Evolutionary conservation across 139 green algal species (phyloP).

Genomic region (Asterochloris sp.): DNA sequence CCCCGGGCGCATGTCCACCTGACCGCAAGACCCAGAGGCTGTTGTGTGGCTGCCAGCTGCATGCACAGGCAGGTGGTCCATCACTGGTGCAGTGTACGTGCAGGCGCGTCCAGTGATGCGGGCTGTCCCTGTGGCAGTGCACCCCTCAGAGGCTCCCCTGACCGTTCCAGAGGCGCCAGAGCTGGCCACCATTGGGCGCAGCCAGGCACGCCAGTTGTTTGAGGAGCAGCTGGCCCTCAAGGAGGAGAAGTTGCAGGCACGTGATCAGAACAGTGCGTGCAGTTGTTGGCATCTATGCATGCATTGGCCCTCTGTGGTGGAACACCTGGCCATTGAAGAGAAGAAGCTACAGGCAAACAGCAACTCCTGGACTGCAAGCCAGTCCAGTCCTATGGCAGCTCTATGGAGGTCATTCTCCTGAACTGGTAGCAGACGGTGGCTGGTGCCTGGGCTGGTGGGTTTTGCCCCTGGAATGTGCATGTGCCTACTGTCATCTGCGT

Average conservation of each 20-base stretch:
- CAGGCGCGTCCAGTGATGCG: background rate
- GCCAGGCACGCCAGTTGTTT: slow-evolving; percentile 6
- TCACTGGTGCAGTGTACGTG: background rate
- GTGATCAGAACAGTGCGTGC: background rate
- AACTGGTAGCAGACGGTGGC: background rate
- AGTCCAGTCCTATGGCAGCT: background rate
- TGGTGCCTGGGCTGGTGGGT: too few species aligned
- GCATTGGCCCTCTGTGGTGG: background rate
- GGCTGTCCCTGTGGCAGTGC: background rate
- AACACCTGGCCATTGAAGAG: background rate
- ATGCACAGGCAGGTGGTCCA: too few species aligned
- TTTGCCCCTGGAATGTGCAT: too few species aligned
- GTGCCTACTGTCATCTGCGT: too few species aligned
- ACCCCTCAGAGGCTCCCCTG: slow-evolving; percentile 7
- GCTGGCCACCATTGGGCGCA: background rate
- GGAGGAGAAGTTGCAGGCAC: background rate
- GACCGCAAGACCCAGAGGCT: too few species aligned
- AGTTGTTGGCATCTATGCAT: background rate
- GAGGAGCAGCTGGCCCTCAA: slow-evolving; percentile 3
- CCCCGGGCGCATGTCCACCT: too few species aligned
- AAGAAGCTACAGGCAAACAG: background rate
- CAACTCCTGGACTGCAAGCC: background rate
- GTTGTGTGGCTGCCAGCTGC: too few species aligned
- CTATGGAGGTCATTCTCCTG: background rate
- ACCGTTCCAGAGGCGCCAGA: slow-evolving; percentile 10